These are phyloP conservation scores for Xylariales sp. DNA, from an alignment of 2,329 filamentous ascomycete genomes.

Conservation along the genomic window DNA sequence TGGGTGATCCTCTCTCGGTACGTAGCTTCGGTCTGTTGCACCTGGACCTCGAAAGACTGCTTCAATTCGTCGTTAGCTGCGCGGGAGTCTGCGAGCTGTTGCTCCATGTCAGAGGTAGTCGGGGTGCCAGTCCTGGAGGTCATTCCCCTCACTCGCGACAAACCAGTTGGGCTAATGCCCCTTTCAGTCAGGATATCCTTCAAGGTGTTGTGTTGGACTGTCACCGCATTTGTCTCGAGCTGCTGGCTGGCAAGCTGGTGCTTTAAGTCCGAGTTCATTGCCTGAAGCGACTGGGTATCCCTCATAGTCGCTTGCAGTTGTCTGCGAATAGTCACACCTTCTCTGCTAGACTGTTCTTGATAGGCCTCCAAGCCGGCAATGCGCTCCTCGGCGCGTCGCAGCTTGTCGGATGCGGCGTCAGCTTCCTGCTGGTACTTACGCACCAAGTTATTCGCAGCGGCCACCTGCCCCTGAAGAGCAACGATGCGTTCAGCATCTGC, in stretches of 20 bases:
- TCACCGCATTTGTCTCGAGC: conserved; percentile 88
- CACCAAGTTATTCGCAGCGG: conserved; percentile 71
- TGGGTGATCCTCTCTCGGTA: conserved; percentile 93
- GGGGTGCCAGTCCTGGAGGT: conserved; percentile 74
- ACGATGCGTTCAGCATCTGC: conserved; percentile 61
- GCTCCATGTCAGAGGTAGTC: conserved; percentile 81
- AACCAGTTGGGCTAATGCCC: conserved; percentile 73
- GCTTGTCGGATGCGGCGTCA: conserved; percentile 78
- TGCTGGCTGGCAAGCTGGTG: conserved; percentile 80
- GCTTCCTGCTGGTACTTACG: conserved; percentile 87
- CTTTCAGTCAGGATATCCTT: conserved; percentile 90
- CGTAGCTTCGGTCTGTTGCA: conserved; percentile 79
- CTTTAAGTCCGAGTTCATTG: conserved; percentile 76
- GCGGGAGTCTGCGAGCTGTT: conserved; percentile 72
- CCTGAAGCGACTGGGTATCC: conserved; percentile 77
- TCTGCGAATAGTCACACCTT: conserved; percentile 82
- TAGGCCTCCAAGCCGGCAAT: conserved; percentile 96
- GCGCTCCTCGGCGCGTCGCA: conserved; percentile 89
- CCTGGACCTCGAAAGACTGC: conserved; percentile 68
- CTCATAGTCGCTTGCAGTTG: conserved; percentile 82
- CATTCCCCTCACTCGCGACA: conserved; percentile 65
- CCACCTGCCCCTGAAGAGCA: conserved; percentile 75
- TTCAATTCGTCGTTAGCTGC: conserved; percentile 85
- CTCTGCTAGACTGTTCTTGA: conserved; percentile 92
- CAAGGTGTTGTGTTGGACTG: conserved; percentile 85